These are phyloP conservation scores for Lactuca saligna DNA, from an alignment of 129 eudicot genomes.

Conservation along the genomic window DNA sequence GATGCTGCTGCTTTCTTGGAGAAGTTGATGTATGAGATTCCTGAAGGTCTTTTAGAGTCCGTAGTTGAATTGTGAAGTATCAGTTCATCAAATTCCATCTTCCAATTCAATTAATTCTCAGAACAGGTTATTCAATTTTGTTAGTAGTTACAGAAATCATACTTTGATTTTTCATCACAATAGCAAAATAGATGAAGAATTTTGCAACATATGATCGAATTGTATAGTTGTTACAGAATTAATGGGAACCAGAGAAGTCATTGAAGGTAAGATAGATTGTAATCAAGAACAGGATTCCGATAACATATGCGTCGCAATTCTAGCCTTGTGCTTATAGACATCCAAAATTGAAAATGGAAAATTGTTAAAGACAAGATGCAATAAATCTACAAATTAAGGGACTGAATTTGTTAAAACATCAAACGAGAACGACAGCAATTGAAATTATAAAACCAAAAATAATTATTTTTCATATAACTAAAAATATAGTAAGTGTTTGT, in stretches of 20 bases:
- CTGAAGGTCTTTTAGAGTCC: constrained; percentile 42
- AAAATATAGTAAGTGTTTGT: too few relatives aligned
- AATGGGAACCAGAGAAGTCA: background rate
- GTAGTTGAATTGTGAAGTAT: constrained; percentile 42
- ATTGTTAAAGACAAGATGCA: too few relatives aligned
- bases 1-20: constrained; percentile 24
- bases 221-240: constrained; percentile 1
- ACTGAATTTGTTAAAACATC: background rate
- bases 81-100: constrained; percentile 1
- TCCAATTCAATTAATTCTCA: background rate
- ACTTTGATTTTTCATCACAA: constrained; percentile 14
- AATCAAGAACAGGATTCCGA: background rate
- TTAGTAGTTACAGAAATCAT: background rate
- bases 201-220: background rate
- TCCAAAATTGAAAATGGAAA: background rate
- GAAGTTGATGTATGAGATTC: constrained; percentile 49
- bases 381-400: background rate
- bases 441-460: background rate
- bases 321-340: background rate
- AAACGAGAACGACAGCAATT: too few relatives aligned
- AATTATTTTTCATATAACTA: too few relatives aligned
- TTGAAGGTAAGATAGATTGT: constrained; percentile 6
- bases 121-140: constrained; percentile 4
- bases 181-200: constrained; percentile 5
- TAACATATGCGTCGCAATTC: background rate